Base-by-base conservation (phyloP, 1,284 basidiomycete species). In the Afroboletus lepidellus region DNA sequence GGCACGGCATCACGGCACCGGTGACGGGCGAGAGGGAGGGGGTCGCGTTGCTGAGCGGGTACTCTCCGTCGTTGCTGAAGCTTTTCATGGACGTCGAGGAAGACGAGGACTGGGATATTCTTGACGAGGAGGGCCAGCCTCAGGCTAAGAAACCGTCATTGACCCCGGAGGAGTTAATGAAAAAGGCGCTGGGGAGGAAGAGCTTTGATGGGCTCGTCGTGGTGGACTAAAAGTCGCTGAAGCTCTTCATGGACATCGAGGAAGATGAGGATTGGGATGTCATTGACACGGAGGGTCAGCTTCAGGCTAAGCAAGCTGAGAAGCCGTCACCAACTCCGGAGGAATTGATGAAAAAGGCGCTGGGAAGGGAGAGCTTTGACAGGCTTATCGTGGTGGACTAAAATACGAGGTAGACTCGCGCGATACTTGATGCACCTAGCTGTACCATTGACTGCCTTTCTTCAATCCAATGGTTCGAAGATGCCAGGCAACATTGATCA, bases 11-110 rank as follows among this genome's bases (percentile, higher is more conserved):
- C 39, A 74, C 77, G 43, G 72, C 72, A 32, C 81, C 82, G 24
- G 81, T 80, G n/a, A 71, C 72, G 48, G 74, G 72, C 16, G 73
- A 80, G 36, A 69, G 72, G 60, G 72, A 77, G 60, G 85, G 86
- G 5, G 83, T 85, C 9, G 81, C 83, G 34, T 69, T 88, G 60
- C 74, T 88, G 71, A 84, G 77, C 59, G 87, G 85, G 45, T 88
- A 84, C 60, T 85, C 82, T 43, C 76, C 80, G 18, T 74, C 79
- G 50, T 73, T 88, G 75, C 67, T 90, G 73, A 89, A 89, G 72
- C 75, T 83, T 52, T 89, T 89, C 61, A 78, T 88, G 77, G 81
- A 76, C 18, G 78, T 77, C 49, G 74, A 73, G 21, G 69, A 59
- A 27, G 71, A 66, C 44, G 75, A 71, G 42, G 67, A 67, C 8